phyloP scores from a whole-genome alignment of 176 grass and related monocot species.

The Dendrocalamus sinicus region DNA sequence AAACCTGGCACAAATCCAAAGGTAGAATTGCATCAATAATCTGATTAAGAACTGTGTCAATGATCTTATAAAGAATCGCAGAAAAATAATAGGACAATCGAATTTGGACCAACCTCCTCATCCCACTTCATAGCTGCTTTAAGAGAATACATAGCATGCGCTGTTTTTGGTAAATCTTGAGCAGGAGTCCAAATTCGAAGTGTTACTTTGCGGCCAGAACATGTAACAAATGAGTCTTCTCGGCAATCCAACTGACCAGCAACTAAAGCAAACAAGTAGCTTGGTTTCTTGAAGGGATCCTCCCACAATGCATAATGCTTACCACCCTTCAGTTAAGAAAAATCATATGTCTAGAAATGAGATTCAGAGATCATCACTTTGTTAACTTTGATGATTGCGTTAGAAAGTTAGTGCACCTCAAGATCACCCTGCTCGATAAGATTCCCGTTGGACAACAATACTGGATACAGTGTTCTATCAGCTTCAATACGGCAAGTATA shows the following conservation, averaged over 20 bases:
- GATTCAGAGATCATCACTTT: slow-evolving; percentile 18
- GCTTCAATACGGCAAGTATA: slow-evolving; percentile 95
- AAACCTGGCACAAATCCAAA: slow-evolving; percentile 65
- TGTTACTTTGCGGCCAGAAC: slow-evolving; percentile 80
- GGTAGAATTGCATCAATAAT: slow-evolving; percentile 38
- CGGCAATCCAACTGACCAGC: slow-evolving; percentile 87
- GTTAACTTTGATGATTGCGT: slow-evolving; percentile 23
- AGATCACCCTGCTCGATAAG: slow-evolving; percentile 85
- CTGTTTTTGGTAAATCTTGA: slow-evolving; percentile 97
- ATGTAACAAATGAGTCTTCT: slow-evolving; percentile 85
- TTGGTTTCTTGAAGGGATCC: slow-evolving; percentile 94
- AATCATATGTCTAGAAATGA: slow-evolving; percentile 10
- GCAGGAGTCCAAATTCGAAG: slow-evolving; percentile 92
- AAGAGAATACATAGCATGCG: slow-evolving; percentile 99
- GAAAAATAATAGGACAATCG: not conserved
- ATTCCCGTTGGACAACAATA: slow-evolving; percentile 98
- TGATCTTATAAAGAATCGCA: slow-evolving; percentile 5
- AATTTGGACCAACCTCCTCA: slow-evolving; percentile 70
- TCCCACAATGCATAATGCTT: slow-evolving; percentile 92
- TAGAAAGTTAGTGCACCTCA: slow-evolving; percentile 57
- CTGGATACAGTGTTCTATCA: slow-evolving; percentile 85
- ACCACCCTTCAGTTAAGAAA: slow-evolving; percentile 60
- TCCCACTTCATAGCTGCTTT: slow-evolving; percentile 99
- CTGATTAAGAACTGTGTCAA: slow-evolving; percentile 14
- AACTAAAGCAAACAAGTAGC: slow-evolving; percentile 98